phyloP scores from a whole-genome alignment of 2,329 filamentous ascomycete genomes.

The Colletotrichum brevisporum region DNA sequence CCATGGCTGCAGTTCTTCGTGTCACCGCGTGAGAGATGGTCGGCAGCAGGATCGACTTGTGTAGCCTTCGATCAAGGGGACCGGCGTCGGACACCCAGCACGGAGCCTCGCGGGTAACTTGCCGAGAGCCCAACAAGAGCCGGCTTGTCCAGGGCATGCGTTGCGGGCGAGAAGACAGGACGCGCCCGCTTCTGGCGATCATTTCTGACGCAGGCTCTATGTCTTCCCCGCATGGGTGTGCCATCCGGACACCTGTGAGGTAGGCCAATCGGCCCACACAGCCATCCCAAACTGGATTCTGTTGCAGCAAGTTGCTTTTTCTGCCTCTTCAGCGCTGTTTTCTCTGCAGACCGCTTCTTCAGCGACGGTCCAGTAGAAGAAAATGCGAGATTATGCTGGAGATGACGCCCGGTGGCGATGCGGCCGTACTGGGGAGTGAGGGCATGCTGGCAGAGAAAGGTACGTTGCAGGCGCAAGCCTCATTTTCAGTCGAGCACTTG shows the following conservation, averaged over 20 bases:
- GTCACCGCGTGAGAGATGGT: not conserved
- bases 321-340: not conserved
- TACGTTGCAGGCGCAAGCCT: not conserved
- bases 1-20: not conserved
- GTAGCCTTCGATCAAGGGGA: not conserved
- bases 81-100: not conserved
- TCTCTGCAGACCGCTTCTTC: slow-evolving; percentile 20
- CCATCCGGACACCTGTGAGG: not conserved
- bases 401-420: not conserved
- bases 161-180: too few relatives aligned
- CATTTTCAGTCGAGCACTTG: not conserved
- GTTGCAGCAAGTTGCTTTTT: slow-evolving; percentile 8
- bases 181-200: not conserved
- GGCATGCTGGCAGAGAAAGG: too few relatives aligned
- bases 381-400: slow-evolving; percentile 5
- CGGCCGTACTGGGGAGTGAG: not conserved
- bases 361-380: not conserved
- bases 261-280: not conserved
- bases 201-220: not conserved
- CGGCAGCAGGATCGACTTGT: not conserved
- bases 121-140: not conserved
- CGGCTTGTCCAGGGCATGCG: not conserved
- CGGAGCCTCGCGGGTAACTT: not conserved
- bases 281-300: not conserved
- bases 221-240: not conserved